A percentile compares a stretch with the other conserved stretches of the same genome.
Evolutionary conservation across 495 filamentous ascomycete species (phyloP).

Genomic region (Geoglossum glabrum): DNA sequence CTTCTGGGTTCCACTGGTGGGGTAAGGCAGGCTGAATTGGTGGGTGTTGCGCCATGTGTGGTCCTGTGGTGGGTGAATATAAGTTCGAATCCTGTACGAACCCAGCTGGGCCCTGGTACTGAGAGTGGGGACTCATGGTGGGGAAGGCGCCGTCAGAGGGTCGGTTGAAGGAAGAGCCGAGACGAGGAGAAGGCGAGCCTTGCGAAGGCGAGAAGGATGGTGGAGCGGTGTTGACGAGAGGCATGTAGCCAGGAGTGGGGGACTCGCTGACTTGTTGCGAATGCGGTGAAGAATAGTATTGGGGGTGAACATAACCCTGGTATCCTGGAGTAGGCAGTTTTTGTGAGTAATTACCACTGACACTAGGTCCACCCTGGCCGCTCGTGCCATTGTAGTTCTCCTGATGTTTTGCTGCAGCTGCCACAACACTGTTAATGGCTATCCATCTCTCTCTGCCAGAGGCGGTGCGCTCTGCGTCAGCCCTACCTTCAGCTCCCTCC

Average conservation of each 20-base stretch:
- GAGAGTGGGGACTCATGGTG: background rate
- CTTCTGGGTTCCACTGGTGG: background rate
- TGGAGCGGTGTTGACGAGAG: background rate
- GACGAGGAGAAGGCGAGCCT: background rate
- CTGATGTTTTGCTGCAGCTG: background rate
- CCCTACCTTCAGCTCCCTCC: slow-evolving; percentile 10
- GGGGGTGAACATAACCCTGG: background rate
- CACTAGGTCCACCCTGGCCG: background rate
- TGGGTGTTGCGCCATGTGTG: background rate
- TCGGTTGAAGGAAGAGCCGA: background rate
- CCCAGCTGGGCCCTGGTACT: background rate
- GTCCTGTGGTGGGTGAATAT: background rate
- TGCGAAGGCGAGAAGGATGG: background rate
- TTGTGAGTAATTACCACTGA: background rate
- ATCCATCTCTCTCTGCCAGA: slow-evolving; percentile 19
- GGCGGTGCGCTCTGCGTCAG: slow-evolving; percentile 13
- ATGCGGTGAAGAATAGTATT: background rate
- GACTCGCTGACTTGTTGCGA: background rate
- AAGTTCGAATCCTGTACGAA: background rate
- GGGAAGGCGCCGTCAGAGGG: background rate
- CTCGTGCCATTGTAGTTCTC: background rate
- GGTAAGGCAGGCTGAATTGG: background rate
- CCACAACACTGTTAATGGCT: slow-evolving; percentile 14
- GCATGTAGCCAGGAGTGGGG: background rate
- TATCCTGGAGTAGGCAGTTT: background rate